phyloP scores from a whole-genome alignment of 768 basidiomycete genomes.

The Naganishia kalamii region DNA sequence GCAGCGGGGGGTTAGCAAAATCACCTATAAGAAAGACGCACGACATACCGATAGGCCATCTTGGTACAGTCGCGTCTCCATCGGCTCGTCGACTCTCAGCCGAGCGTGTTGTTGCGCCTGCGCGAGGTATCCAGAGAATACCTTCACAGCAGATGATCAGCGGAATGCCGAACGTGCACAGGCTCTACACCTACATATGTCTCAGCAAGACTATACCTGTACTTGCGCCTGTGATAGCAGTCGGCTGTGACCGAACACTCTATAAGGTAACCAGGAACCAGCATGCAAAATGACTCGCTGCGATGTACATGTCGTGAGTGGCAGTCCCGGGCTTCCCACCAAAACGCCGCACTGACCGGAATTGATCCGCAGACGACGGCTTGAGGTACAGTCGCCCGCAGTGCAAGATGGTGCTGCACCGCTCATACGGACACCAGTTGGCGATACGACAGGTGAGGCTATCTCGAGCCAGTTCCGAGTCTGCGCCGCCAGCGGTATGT shows the following conservation, averaged over 20 bases:
- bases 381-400: constrained; percentile 68
- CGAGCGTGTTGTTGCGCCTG: constrained; percentile 35
- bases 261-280: constrained; percentile 51
- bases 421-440: constrained; percentile 78
- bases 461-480: constrained; percentile 7
- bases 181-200: constrained; percentile 39
- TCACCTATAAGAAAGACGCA: neutral
- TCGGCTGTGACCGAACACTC: neutral
- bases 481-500: constrained; percentile 48
- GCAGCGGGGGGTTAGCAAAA: neutral
- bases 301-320: neutral
- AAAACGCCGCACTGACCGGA: constrained; percentile 55
- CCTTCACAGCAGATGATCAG: constrained; percentile 59
- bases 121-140: constrained; percentile 79
- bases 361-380: constrained; percentile 66
- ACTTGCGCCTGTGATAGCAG: constrained; percentile 56
- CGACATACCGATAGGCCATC: constrained; percentile 59
- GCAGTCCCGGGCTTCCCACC: neutral
- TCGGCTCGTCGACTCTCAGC: constrained; percentile 28
- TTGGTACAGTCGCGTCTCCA: constrained; percentile 65
- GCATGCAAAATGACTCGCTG: constrained; percentile 3
- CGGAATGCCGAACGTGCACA: constrained; percentile 38
- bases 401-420: constrained; percentile 68
- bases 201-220: constrained; percentile 40
- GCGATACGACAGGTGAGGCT: constrained; percentile 1